Percentiles rank a stretch among this genome's conserved stretches.
Conservation (phyloP, 2,329 filamentous ascomycete species). For the Ceratocystis albifundus region DNA sequence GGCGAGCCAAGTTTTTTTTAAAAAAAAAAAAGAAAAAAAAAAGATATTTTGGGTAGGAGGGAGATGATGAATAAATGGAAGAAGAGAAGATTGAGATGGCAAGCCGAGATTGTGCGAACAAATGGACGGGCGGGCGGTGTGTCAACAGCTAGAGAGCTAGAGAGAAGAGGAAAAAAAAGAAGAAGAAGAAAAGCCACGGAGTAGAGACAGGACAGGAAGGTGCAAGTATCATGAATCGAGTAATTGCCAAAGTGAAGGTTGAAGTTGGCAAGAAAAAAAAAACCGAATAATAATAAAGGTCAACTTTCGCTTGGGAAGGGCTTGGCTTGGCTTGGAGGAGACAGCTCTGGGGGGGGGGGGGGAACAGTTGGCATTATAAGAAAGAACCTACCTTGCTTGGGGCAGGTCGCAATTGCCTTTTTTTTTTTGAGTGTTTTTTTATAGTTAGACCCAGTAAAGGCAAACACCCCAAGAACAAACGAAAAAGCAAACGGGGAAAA, state of each 20-base stretch:
- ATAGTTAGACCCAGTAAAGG: not conserved
- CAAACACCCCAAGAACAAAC: not conserved
- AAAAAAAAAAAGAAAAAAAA: too few species aligned
- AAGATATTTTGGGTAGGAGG: not conserved
- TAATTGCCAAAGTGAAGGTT: not conserved
- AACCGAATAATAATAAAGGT: not conserved
- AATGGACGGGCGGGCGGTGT: not conserved
- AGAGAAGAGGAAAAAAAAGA: too few species aligned
- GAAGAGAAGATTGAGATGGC: not conserved
- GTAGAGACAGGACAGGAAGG: not conserved
- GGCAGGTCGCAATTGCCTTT: not conserved
- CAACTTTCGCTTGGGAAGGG: not conserved
- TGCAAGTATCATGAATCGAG: not conserved
- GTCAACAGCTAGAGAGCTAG: not conserved
- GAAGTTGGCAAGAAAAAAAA: constrained; percentile 1
- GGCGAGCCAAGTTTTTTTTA: not conserved
- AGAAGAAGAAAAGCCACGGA: not conserved
- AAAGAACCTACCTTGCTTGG: not conserved
- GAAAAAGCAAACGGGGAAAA: not conserved
- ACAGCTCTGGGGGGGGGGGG: not conserved
- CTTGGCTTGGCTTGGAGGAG: not conserved
- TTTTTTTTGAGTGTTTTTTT: constrained; percentile 3
- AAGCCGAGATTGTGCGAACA: not conserved
- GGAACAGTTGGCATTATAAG: constrained; percentile 6
- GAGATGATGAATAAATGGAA: not conserved